Evolutionary conservation across 768 basidiomycete genomes (phyloP), one percentile per base, ranked within the genome.

Genomic region (Stropharia rugosoannulata): DNA sequence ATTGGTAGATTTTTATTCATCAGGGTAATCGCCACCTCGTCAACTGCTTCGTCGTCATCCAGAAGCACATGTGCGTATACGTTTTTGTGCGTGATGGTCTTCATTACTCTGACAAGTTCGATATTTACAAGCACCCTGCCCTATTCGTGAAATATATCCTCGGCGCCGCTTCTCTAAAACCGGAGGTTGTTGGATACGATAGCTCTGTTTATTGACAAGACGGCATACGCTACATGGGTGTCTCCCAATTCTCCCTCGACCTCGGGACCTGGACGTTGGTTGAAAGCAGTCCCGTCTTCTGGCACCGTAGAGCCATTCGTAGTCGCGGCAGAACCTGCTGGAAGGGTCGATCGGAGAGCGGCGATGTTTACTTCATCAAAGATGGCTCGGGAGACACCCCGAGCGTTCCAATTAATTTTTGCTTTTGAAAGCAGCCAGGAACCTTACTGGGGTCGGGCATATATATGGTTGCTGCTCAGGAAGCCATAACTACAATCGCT

Each of bases 311-410:
- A 2, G 57, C 52, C n/a, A 61, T 68, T 46, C 49, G 56, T 2
- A 61, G 62, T 4, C 56, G 59, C 9, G 65, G 62, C 1, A 66
- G 65, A 1, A 54, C 41, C n/a, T 64, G 63, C 37, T 68, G 67
- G 67, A 41, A 19, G 8, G 62, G 48, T 13, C 9, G 16, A 12
- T 51, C 59, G 6, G 39, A 36, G 10, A 25, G 19, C 1, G 22
- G 36, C 11, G 19, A 58, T 11, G 5, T 27, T 5, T 44, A 54
- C 7, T 9, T 66, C 25, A 44, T 66, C 42, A 68, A 68, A 36
- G 16, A 53, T 35, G 27, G 19, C 3, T 57, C n/a, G n/a, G 56
- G 56, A 27, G 37, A 29, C 8, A 13, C 5, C 7, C 15, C 6
- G 44, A 43, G 10, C 51, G 51, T 5, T 4, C n/a, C 3, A 16